Base-by-base conservation (phyloP, 352 stramenopile genomes). In the Nothophytophthora sp. region DNA sequence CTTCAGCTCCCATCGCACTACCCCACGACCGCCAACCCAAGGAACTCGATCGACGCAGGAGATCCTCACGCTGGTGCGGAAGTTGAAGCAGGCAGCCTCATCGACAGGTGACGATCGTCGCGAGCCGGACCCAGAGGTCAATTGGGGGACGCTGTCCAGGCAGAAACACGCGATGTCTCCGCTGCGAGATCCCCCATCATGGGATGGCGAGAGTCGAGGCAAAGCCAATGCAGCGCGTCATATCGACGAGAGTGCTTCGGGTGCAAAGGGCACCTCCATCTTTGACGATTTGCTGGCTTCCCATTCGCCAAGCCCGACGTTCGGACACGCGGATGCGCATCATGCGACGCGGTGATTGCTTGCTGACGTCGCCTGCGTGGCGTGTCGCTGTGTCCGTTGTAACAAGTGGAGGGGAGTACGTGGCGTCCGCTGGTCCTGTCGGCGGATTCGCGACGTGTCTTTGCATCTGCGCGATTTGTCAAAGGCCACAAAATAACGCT, bases 21-120 rank as follows among this genome's bases (percentile, higher is more conserved):
- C 58, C 24, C 58, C 51, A 13, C 55, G 48, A 25, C 7, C 36
- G 36, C 24, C 36, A 10, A 37, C 50, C 15, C 53, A 65, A 6
- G 36, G 54, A 6, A 58, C 60, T n/a, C 63, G 53, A n/a, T 76
- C 69, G 9, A 64, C 57, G 1, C 57, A 67, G 19, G 62, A 68
- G 12, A 79, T 77, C 40, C 51, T 70, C 13, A 55, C 61, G 4
- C 50, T 76, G 16, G 71, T 73, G 23, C 58, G 63, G 4, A 72
- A 79, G 22, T 60, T 77, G 15, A 74, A 79, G 37, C 55, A 62
- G 16, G 41, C 50, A 22, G 51, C 48, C 37, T 53, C 54, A 18
- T 56, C 47, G 5, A 43, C 63, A 32, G 20, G 57, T 44, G 29
- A 28, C 8, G 41, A 58, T 15, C 45, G 55, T 4, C 44, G 39